Conservation (phyloP, 2,329 filamentous ascomycete genomes). For the Clarireedia sp. region DNA sequence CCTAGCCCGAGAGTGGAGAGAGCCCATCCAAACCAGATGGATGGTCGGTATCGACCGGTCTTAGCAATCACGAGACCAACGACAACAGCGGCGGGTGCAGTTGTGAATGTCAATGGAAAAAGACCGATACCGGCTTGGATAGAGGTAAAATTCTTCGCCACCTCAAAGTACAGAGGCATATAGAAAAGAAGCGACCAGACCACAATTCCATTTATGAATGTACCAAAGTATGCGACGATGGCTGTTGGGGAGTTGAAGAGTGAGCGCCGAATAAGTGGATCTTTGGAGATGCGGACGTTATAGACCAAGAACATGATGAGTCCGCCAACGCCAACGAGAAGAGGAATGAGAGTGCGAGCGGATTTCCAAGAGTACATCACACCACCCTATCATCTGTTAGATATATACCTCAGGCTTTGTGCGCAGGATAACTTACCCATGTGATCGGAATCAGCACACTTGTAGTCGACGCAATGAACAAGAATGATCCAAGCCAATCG, state of each 20-base stretch:
- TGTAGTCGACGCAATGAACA: constrained; percentile 52
- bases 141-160: constrained; percentile 42
- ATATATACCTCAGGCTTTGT: neutral
- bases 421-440: constrained; percentile 35
- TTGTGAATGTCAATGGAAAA: constrained; percentile 53
- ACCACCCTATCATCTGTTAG: constrained; percentile 33
- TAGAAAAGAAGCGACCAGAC: constrained; percentile 47
- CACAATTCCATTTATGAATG: constrained; percentile 45
- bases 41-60: constrained; percentile 47
- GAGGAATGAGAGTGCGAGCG: constrained; percentile 51
- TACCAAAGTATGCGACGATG: constrained; percentile 42
- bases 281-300: constrained; percentile 30
- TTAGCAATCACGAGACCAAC: constrained; percentile 47
- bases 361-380: constrained; percentile 56
- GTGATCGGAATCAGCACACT: constrained; percentile 53
- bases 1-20: constrained; percentile 52
- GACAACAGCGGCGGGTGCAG: constrained; percentile 46
- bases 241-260: constrained; percentile 40
- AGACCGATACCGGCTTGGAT: constrained; percentile 45
- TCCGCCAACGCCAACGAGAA: constrained; percentile 45
- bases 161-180: constrained; percentile 41
- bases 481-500: constrained; percentile 52
- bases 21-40: constrained; percentile 48
- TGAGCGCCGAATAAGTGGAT: constrained; percentile 31
- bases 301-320: constrained; percentile 46